These are phyloP conservation scores for Suillus plorans DNA, from an alignment of 768 basidiomycete genomes.

Conservation along the genomic window DNA sequence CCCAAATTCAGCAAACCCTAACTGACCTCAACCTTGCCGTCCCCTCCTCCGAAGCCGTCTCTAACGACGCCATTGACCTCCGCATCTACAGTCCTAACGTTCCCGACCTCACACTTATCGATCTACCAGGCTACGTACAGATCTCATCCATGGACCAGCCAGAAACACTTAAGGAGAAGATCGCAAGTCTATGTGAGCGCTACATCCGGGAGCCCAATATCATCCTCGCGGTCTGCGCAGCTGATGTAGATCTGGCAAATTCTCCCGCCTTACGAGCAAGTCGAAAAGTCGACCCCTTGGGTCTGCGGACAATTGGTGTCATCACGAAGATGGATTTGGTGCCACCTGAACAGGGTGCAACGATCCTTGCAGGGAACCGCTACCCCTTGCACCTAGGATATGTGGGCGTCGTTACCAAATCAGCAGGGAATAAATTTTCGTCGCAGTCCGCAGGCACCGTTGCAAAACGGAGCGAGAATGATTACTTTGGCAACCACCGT, in stretches of 20 bases:
- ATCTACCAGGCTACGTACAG: constrained; percentile 96
- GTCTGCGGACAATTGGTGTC: constrained; percentile 94
- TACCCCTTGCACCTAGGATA: constrained; percentile 98
- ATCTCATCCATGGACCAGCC: constrained; percentile 95
- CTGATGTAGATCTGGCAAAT: constrained; percentile 98
- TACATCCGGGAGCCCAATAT: constrained; percentile 99
- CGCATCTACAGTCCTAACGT: constrained; percentile 95
- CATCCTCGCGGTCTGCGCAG: constrained; percentile 95
- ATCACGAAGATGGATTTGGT: constrained; percentile 99
- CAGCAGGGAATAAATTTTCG: constrained; percentile 53
- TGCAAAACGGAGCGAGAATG: constrained; percentile 57
- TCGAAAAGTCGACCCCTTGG: constrained; percentile 85
- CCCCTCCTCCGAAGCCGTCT: constrained; percentile 85
- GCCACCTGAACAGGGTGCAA: constrained; percentile 73
- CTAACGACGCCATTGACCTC: constrained; percentile 90
- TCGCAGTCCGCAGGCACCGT: constrained; percentile 50
- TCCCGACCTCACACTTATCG: constrained; percentile 96
- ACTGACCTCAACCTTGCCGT: constrained; percentile 96
- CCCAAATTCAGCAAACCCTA: constrained; percentile 88
- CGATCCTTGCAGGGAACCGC: constrained; percentile 81
- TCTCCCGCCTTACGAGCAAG: constrained; percentile 94
- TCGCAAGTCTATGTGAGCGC: constrained; percentile 83
- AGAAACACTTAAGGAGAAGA: constrained; percentile 91
- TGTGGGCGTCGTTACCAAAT: constrained; percentile 93
- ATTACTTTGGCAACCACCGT: constrained; percentile 64